A percentile compares a stretch with the other conserved stretches of the same genome.
phyloP scores from a whole-genome alignment of 2,329 filamentous ascomycete species.

The Ceratocystis huliohia region DNA sequence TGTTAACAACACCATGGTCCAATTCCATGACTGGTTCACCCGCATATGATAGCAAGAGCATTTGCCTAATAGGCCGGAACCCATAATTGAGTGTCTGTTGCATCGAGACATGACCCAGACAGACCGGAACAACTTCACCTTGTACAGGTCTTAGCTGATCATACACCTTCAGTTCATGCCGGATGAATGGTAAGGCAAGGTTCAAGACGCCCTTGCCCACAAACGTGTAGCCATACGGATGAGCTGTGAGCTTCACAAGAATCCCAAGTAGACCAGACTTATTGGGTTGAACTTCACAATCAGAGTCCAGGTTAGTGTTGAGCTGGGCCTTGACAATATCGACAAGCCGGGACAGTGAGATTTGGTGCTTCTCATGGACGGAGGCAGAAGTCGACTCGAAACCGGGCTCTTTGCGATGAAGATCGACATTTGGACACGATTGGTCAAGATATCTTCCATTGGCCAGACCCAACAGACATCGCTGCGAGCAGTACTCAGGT shows the following conservation, averaged over 20 bases:
- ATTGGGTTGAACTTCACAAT: too few relatives aligned
- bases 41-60: too few relatives aligned
- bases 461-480: neutral
- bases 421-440: neutral
- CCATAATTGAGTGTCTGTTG: too few relatives aligned
- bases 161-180: neutral
- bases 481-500: neutral
- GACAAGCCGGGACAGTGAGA: neutral
- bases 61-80: too few relatives aligned
- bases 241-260: too few relatives aligned
- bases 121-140: neutral
- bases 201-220: neutral
- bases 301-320: too few relatives aligned
- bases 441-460: neutral
- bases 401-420: neutral
- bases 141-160: neutral
- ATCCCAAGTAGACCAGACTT: too few relatives aligned
- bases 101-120: neutral
- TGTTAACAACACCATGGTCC: too few relatives aligned
- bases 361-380: neutral
- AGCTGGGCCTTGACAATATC: neutral
- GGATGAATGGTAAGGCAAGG: too few relatives aligned
- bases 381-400: neutral
- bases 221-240: neutral
- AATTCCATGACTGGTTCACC: too few relatives aligned